These are phyloP conservation scores for Globomyces pollinis-pini DNA, from an alignment of 192 early-diverging fungal genomes.

Conservation along the genomic window DNA sequence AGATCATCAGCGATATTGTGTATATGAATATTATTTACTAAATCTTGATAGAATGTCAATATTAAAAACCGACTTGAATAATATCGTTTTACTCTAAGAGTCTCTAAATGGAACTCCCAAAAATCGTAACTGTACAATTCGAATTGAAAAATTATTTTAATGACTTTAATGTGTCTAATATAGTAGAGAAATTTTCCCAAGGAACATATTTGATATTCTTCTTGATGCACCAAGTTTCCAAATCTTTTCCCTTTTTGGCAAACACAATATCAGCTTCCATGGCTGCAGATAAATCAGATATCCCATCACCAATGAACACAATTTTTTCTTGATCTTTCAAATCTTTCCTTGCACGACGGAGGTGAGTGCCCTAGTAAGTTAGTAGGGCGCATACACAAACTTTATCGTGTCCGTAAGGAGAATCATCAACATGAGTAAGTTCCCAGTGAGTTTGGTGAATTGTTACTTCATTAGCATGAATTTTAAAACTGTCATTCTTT, in stretches of 20 bases:
- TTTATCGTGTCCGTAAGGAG: conserved; percentile 22
- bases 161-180: background rate
- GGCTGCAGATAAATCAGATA: conserved; percentile 69
- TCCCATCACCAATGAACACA: conserved; percentile 73
- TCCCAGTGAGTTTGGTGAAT: conserved; percentile 43
- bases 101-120: too few relatives aligned
- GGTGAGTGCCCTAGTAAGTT: conserved; percentile 19
- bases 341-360: too few relatives aligned
- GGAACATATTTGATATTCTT: conserved; percentile 43
- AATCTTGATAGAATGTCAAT: too few relatives aligned
- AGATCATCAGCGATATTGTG: background rate
- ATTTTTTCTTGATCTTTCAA: too few relatives aligned
- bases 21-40: background rate
- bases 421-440: conserved; percentile 56
- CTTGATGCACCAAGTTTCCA: conserved; percentile 58
- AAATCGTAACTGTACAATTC: too few relatives aligned
- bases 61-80: too few relatives aligned
- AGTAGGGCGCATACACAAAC: conserved; percentile 18
- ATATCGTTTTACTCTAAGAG: too few relatives aligned
- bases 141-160: too few relatives aligned
- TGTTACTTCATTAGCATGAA: conserved; percentile 52
- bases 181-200: background rate
- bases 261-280: conserved; percentile 68
- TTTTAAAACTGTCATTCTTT: conserved; percentile 30
- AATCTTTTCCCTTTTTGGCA: conserved; percentile 59